Base-by-base conservation (phyloP, 805 yeast species). In the Teunomyces pallodes region DNA sequence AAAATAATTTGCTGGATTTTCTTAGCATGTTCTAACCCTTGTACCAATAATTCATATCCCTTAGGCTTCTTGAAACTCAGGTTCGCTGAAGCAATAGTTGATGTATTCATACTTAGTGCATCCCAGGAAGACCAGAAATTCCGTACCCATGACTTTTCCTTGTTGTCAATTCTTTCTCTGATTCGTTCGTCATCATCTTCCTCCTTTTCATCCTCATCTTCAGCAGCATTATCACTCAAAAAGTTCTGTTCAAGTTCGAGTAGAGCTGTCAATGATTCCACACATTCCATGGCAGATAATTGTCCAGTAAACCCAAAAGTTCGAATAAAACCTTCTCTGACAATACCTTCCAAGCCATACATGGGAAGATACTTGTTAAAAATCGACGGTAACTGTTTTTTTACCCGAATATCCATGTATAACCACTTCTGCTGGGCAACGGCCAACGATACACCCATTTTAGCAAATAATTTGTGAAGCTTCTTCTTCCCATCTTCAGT, bases 401-500 rank as follows among this genome's bases (percentile, higher is more conserved):
- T 95, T 45, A 92, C 74, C 8, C 78, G 76, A 33, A 87, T 80
- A 61, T 90, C 94, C 84, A 92, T 82, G 63, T 92, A 95, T 24
- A 86, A 75, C 98, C 98, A 94, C 47, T 83, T 83, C 64, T 94
- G 96, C 59, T 84, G 86, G 0, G 98, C 94, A n/a, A 86, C 84
- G 5, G 82, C 85, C 42, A 94, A 72, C 0, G 97, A 85, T 5
- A 94, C 86, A 6, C 99, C 99, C 97, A 95, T 94, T 57, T 87
- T 81, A 1, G 99, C 99, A 70, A 94, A 89, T 80, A 94, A 77
- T 57, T 90, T 90, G 62, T 91, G 96, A 44, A 94, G 71, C 54
- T 83, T 80, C 61, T 88, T 90, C 54, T 85, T 80, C 5, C 99
- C 99, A 49, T 87, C 91, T 59, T 89, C 96, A 29, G 91, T 86